Evolutionary conservation across 768 basidiomycete species (phyloP), one percentile per base, ranked within the genome.

Genomic region (Termitomyces eurrhizus): DNA sequence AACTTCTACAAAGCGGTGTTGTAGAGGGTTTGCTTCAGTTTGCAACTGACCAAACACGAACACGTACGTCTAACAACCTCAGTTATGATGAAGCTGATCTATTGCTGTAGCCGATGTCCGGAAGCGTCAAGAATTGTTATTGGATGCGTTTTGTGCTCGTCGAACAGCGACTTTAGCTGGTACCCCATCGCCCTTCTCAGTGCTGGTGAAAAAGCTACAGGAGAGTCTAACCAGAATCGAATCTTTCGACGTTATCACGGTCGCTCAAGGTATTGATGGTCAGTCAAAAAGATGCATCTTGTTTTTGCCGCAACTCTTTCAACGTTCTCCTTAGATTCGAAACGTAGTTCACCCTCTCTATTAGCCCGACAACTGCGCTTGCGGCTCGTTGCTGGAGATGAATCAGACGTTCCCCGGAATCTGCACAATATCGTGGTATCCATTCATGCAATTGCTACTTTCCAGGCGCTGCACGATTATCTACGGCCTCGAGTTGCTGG

Each of bases 361-460:
- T 83, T 98, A n/a, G 94, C 93, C 7, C 87, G 95, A 29, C 95
- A 96, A 66, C 77, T 99, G 49, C 89, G 95, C 11, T 84, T 98
- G 13, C 88, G 93, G 24, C 77, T 99, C 16, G 82, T 92, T n/a
- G 93, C 95, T 1, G 88, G 88, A 11, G 93, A 97, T 56, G 92
- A 91, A 37, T 85, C 90, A 0, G 94, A 95, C 65, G 83, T 96
- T 24, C 96, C 97, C 18, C 86, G 89, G 57, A 89, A 83, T 69
- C 77, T 92, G 37, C 90, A 90, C 68, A 95, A 93, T 65, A 92
- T 98, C 68, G 92, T 94, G 42, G 92, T 98, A 24, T 98, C 95
- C 7, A 98, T 98, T 62, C 96, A 98, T 70, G 96, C 95, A 7
- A 97, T 98, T 63, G 96, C 97, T 1, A 98, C 95, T 1, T 94